Base-by-base conservation (phyloP, 495 filamentous ascomycete species). In the Achaetomiella virescens region DNA sequence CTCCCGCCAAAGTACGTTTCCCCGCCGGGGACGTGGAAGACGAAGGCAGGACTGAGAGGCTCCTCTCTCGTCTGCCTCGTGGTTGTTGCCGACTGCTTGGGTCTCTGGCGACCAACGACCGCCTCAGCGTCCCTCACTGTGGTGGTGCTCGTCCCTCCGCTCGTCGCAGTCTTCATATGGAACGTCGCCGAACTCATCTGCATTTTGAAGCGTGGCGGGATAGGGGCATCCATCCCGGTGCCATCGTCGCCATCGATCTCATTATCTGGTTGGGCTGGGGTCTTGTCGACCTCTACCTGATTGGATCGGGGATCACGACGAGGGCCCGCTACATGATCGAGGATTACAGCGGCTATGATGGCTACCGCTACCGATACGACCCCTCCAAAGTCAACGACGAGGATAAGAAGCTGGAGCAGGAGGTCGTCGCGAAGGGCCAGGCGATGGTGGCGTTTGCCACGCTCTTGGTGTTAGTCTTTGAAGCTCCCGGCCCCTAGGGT, bases 171-270 rank as follows among this genome's bases (percentile, higher is more conserved):
- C 2, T 49, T 62, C 29, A 27, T 50, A 24, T 65, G 62, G 62
- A 38, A 52, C 44, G 7, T 57, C 25, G 58, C 55, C 52, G 62
- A 65, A 29, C 25, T 3, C 48, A 21, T 60, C 21, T 54, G 48
- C 52, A 62, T 65, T 24, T 10, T 47, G 17, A 27, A 27, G 6
- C 51, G 59, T 0, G 46, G 38, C 3, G 62, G 62, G 1, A 65
- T 35, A 18, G 62, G 1, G 62, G 62, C 15, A 59, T 62, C 35
- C 62, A 65, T 31, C 62, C 62, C 3, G 62, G 62, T 12, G 59
- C 62, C 18, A 35, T 52, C 29, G 62, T 65, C n/a, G 62, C 41
- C n/a, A 20, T 65, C 22, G 62, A 65, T 45, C 44, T 65, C 29
- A 10, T 65, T 12, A 20, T 52, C 21, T 65, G 62, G 62, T 48